Conservation (phyloP, 345 rosid genomes). For the Lumnitzera littorea region DNA sequence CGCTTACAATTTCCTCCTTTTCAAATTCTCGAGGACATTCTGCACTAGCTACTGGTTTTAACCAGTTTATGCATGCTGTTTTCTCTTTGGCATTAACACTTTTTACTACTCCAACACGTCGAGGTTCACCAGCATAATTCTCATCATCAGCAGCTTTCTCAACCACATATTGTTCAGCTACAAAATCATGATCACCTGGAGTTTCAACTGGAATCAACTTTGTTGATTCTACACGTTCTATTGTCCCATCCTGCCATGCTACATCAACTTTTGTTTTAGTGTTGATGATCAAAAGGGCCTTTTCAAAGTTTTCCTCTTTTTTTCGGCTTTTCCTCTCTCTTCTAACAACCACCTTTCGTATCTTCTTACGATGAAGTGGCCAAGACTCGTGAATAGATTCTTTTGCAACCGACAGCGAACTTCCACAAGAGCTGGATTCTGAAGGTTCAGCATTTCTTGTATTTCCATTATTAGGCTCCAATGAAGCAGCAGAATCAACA, state of each 20-base stretch:
- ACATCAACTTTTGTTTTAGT: slow-evolving; percentile 70
- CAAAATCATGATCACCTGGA: slow-evolving; percentile 98
- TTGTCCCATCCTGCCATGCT: slow-evolving; percentile 85
- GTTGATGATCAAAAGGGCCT: slow-evolving; percentile 64
- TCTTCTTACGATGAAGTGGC: slow-evolving; percentile 89
- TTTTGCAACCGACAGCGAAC: slow-evolving; percentile 47
- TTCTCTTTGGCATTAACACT: slow-evolving; percentile 91
- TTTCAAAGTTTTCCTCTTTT: slow-evolving; percentile 87
- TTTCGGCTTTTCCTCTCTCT: slow-evolving; percentile 74
- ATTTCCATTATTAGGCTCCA: slow-evolving; percentile 17
- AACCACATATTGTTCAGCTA: slow-evolving; percentile 85
- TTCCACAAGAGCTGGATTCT: slow-evolving; percentile 42
- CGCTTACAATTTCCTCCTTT: slow-evolving; percentile 83
- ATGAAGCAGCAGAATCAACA: slow-evolving; percentile 24
- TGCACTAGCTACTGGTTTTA: slow-evolving; percentile 59
- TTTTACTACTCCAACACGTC: slow-evolving; percentile 78
- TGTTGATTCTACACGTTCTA: slow-evolving; percentile 45
- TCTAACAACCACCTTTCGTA: slow-evolving; percentile 72
- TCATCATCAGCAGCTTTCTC: slow-evolving; percentile 76
- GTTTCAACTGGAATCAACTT: slow-evolving; percentile 82
- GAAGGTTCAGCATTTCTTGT: slow-evolving; percentile 21
- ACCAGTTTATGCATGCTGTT: slow-evolving; percentile 82
- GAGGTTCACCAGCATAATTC: slow-evolving; percentile 53
- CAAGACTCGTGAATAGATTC: slow-evolving; percentile 68
- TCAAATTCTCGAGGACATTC: slow-evolving; percentile 89